Evolutionary conservation across 129 eudicot genomes (phyloP).

Genomic region (Kitagawia praeruptora): DNA sequence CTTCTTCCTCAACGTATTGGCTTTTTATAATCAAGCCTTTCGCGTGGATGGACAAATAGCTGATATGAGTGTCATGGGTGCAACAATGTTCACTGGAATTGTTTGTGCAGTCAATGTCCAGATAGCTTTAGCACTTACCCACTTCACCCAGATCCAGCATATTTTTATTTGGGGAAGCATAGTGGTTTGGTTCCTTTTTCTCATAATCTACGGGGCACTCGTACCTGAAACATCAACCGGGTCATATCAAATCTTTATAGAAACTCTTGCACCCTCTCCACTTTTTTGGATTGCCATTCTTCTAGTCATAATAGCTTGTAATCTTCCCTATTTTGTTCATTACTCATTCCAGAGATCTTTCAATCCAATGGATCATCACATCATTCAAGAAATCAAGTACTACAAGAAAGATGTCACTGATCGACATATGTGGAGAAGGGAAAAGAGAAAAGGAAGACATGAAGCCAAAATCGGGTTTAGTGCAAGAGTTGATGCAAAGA

Average conservation of each 20-base stretch:
- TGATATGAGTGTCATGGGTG: constrained; percentile 7
- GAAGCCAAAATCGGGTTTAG: constrained; percentile 10
- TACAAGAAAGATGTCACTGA: constrained; percentile 14
- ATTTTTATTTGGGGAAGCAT: constrained; percentile 10
- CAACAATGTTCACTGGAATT: constrained; percentile 14
- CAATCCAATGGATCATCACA: constrained; percentile 11
- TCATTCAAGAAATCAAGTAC: constrained; percentile 14
- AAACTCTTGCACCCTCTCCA: constrained; percentile 11
- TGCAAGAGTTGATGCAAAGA: constrained; percentile 18
- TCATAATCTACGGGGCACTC: constrained; percentile 9
- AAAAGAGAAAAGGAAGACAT: constrained; percentile 15
- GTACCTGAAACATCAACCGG: constrained; percentile 5
- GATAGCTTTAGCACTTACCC: constrained; percentile 4
- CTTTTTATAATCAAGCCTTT: constrained; percentile 1
- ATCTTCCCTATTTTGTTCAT: constrained; percentile 8
- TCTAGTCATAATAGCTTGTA: constrained; percentile 3
- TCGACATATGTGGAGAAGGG: constrained; percentile 14
- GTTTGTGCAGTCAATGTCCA: constrained; percentile 10
- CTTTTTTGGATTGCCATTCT: constrained; percentile 2
- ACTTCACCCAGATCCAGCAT: constrained; percentile 15
- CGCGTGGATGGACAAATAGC: constrained; percentile 8
- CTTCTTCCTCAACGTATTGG: constrained; percentile 4
- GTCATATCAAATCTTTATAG: constrained; percentile 4
- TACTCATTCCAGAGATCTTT: constrained; percentile 5
- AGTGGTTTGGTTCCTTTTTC: constrained; percentile 3